Percentiles rank a stretch among this genome's conserved stretches.
Evolutionary conservation across 2,329 filamentous ascomycete genomes (phyloP).

Genomic region (Domatiomyces catenatus): DNA sequence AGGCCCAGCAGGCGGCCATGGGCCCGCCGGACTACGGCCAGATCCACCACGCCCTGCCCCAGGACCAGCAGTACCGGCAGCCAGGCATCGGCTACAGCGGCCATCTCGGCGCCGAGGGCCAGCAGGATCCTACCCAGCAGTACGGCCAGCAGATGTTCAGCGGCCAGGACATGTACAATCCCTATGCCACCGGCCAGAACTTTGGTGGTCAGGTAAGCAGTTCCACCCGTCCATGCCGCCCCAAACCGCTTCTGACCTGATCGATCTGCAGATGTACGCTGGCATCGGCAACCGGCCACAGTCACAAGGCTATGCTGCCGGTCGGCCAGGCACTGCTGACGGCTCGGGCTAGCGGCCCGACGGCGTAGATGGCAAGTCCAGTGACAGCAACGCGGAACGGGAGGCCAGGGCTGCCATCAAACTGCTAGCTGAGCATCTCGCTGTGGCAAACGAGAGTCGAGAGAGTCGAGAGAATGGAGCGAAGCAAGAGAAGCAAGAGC

Average conservation of each 20-base stretch:
- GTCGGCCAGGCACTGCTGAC: slow-evolving; percentile 12
- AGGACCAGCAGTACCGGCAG: slow-evolving; percentile 64
- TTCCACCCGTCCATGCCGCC: slow-evolving; percentile 24
- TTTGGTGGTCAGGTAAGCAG: slow-evolving; percentile 26
- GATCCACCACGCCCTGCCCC: slow-evolving; percentile 46
- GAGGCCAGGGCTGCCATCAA: neutral
- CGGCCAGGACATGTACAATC: slow-evolving; percentile 54
- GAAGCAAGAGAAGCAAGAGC: too few relatives aligned
- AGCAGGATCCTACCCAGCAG: slow-evolving; percentile 51
- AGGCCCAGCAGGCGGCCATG: slow-evolving; percentile 41
- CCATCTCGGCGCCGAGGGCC: slow-evolving; percentile 40
- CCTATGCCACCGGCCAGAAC: slow-evolving; percentile 58
- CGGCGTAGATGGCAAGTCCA: neutral
- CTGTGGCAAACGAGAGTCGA: neutral
- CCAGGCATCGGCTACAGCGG: slow-evolving; percentile 61
- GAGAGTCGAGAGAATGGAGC: too few relatives aligned
- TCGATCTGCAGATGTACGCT: slow-evolving; percentile 12
- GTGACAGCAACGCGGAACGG: neutral
- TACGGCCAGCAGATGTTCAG: slow-evolving; percentile 80
- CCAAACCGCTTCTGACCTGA: slow-evolving; percentile 1
- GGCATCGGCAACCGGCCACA: slow-evolving; percentile 14
- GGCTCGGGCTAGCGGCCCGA: neutral
- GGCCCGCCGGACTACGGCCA: slow-evolving; percentile 42
- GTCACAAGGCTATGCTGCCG: slow-evolving; percentile 15
- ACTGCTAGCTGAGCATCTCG: neutral